Base-by-base conservation (phyloP, 345 rosid genomes). In the Populus euphratica region DNA sequence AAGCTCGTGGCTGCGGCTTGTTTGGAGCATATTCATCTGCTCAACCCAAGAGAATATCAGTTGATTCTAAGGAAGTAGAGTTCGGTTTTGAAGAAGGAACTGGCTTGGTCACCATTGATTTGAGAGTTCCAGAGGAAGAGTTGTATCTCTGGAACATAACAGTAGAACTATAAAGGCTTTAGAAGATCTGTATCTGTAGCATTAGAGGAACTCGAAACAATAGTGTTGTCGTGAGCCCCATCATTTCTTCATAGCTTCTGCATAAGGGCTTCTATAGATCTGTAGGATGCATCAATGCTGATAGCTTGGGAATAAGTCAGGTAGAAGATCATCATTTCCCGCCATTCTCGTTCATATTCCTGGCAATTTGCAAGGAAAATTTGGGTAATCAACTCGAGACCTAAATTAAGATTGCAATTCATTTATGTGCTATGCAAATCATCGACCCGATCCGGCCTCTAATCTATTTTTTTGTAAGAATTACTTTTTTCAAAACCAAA, bases 21-120 rank as follows among this genome's bases (percentile, higher is more conserved):
- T 84, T 89, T 5, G 91, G 88, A 63, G 87, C 89, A 17, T 90
- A 87, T 74, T 83, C 88, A 33, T 89, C 89, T 2, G 33, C 77
- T 36, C 84, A 64, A 17, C 90, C 92, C 0, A 82, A 79, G 79
- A 87, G 85, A 73, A 78, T 89, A 33, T 29, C 39, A 5, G 83
- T 87, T 13, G 86, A 87, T 59, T 70, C 78, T 0, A 68, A 86
- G 76, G 86, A 87, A 47, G 77, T 76, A 9, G 77, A 76, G 44
- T 90, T 90, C 27, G 70, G 14, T 27, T 87, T 86, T 20, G 81
- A 85, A 11, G 88, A 84, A 74, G 76, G 2, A 14, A 77, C 83
- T 23, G 87, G 91, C 33, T 71, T 89, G 79, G 79, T 88, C 77
- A 86, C 85, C 18, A 14, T 90, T 59, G 59, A 77, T 11, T 68